Base-by-base conservation (phyloP, 116 monocot species). In the Dioscorea cayenensis region DNA sequence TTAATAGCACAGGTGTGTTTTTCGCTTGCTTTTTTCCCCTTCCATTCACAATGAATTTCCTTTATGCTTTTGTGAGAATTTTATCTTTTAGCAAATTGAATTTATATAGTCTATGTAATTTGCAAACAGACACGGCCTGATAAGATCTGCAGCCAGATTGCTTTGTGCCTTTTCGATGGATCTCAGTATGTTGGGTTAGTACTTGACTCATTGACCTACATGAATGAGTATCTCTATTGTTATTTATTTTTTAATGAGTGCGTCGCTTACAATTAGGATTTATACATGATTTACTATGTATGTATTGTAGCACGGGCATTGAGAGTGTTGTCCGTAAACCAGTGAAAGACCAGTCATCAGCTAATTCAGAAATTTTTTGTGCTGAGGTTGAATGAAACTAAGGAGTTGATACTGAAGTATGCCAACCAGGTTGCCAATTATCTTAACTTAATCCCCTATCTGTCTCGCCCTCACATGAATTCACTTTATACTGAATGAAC, bases 101-200 rank as follows among this genome's bases (percentile, higher is more conserved):
- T 55, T 55, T 55, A 16, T 18, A n/a, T 55, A 55, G 2, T 16
- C 17, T 55, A 5, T 52, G 13, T n/a, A 55, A 14, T 60, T 28
- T 19, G 32, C 9, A 58, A 74, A 63, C 85, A 94, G 90, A 77
- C 77, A 60, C 71, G 63, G 61, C 94, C 94, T 17, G 32, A 70
- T 12, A 82, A 94, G 63, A 64, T 86, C 25, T 90, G 90, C 85
- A 88, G 80, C 64, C 48, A 82, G 76, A 79, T 90, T 37, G 86
- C 84, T 22, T 66, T 94, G 9, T 94, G 94, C 48, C 19, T 80
- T 61, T 90, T 85, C 66, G 84, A 80, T 84, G 90, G 86, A 72
- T 49, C 72, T 49, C 76, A 66, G 13, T 72, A 72, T 70, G 61
- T 75, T 32, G 62, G 90, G 94, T 94, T 52, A 36, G 77, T 69